Evolutionary conservation across 768 basidiomycete species (phyloP).

Genomic region (Daedalea quercina): DNA sequence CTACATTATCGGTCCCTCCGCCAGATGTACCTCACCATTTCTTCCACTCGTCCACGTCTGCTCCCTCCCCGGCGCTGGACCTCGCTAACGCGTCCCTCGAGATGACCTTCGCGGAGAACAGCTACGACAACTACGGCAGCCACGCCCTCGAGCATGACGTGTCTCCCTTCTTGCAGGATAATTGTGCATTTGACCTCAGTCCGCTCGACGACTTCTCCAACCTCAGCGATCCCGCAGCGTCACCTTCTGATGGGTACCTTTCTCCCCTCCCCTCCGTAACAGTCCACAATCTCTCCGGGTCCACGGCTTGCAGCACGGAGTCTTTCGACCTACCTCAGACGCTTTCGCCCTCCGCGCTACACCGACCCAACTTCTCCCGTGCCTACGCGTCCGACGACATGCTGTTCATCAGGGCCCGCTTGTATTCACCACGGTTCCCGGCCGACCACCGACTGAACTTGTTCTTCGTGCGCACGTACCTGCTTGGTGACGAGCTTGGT

Average conservation of each 20-base stretch:
- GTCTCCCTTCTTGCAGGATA: slow-evolving; percentile 15
- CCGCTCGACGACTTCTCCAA: slow-evolving; percentile 10
- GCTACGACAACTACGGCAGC: slow-evolving; percentile 7
- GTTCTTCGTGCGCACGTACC: slow-evolving; percentile 53
- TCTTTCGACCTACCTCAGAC: slow-evolving; percentile 5
- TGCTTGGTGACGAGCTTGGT: slow-evolving; percentile 73
- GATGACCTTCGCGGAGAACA: slow-evolving; percentile 15
- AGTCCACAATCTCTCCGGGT: slow-evolving; percentile 10
- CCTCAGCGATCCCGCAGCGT: slow-evolving; percentile 3
- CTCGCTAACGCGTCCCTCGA: slow-evolving; percentile 20
- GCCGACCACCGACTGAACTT: slow-evolving; percentile 51
- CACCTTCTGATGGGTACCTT: slow-evolving; percentile 2
- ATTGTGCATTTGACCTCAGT: slow-evolving; percentile 13
- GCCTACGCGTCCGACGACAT: slow-evolving; percentile 6
- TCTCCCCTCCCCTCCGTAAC: slow-evolving; percentile 19
- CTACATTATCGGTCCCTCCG: slow-evolving; percentile 8
- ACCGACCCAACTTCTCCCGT: background rate
- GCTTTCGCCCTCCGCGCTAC: slow-evolving; percentile 9
- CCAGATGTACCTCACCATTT: slow-evolving; percentile 5
- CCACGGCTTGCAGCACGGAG: background rate
- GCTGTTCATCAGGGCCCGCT: slow-evolving; percentile 16
- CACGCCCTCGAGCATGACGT: slow-evolving; percentile 11
- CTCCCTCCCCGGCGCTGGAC: slow-evolving; percentile 16
- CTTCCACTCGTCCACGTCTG: slow-evolving; percentile 10
- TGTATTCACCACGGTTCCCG: slow-evolving; percentile 51